Percentiles rank a stretch among this genome's conserved stretches.
phyloP scores from a whole-genome alignment of 805 yeast genomes.

The Starmerella floricola region DNA sequence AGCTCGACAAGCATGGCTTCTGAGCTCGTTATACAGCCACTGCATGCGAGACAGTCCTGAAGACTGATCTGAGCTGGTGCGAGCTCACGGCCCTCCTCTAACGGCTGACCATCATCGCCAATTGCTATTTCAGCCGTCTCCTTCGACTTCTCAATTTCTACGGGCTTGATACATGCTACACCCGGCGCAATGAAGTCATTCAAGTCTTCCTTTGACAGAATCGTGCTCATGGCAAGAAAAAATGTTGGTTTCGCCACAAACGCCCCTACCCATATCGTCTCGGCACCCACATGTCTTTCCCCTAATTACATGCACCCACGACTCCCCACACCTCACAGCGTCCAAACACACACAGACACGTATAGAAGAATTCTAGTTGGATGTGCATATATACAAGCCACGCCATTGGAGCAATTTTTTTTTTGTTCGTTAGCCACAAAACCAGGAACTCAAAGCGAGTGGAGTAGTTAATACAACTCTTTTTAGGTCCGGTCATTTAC shows the following conservation, averaged over 20 bases:
- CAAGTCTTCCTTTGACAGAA: conserved; percentile 58
- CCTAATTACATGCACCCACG: no score
- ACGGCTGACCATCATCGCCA: conserved; percentile 45
- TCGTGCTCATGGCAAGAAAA: conserved; percentile 11
- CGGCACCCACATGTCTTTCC: no score
- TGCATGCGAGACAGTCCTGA: conserved; percentile 90
- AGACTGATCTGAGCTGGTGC: conserved; percentile 70
- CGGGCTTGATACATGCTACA: conserved; percentile 87
- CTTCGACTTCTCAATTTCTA: conserved; percentile 33
- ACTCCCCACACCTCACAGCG: no score
- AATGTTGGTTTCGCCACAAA: neutral
- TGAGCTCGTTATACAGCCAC: conserved; percentile 96
- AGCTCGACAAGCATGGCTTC: conserved; percentile 85
- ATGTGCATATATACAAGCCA: no score
- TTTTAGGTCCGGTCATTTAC: no score
- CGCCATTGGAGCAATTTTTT: no score
- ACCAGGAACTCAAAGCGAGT: no score
- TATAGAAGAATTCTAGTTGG: no score
- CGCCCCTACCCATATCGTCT: no score
- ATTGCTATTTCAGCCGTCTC: conserved; percentile 44
- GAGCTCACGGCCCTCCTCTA: conserved; percentile 52
- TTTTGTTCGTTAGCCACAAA: no score
- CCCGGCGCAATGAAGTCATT: conserved; percentile 94
- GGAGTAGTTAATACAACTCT: no score
- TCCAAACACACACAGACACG: no score